Percentiles rank a stretch among this genome's conserved stretches.
Evolutionary conservation across 2,329 filamentous ascomycete genomes (phyloP).

Genomic region (Tolypocladium guangdongense): DNA sequence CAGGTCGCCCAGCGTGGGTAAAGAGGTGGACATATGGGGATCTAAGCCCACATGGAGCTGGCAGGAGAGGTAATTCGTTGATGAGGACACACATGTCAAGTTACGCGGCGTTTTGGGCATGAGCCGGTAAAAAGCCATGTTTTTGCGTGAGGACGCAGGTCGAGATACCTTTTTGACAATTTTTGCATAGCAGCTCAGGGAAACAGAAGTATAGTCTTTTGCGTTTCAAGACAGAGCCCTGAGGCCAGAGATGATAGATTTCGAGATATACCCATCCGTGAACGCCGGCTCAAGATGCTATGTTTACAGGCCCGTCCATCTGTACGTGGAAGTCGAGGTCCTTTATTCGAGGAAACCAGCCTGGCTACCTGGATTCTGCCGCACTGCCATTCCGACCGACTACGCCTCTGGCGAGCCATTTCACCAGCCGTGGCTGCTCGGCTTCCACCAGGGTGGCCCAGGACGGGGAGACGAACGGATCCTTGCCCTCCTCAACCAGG

Average conservation of each 20-base stretch:
- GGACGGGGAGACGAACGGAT: slow-evolving; percentile 7
- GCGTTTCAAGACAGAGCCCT: not conserved
- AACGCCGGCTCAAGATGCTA: not conserved
- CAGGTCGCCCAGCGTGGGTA: not conserved
- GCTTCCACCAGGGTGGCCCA: slow-evolving; percentile 7
- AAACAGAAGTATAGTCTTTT: not conserved
- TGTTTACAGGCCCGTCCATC: not conserved
- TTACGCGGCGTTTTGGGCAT: not conserved
- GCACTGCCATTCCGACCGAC: not conserved
- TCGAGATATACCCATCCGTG: not conserved
- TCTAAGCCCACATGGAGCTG: not conserved
- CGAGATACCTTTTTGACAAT: not conserved
- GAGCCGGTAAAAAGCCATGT: not conserved
- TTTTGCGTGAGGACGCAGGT: not conserved
- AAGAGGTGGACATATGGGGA: not conserved
- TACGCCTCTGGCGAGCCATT: not conserved
- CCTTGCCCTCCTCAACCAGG: not conserved
- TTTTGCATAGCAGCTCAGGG: not conserved
- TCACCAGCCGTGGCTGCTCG: slow-evolving; percentile 2
- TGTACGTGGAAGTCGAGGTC: not conserved
- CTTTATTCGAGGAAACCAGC: too few relatives aligned
- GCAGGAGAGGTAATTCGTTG: not conserved
- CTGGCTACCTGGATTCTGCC: not conserved
- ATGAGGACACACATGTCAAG: not conserved
- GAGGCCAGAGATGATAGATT: not conserved